phyloP scores from a whole-genome alignment of 2,329 filamentous ascomycete species.

The Cryoendolithus antarcticus region DNA sequence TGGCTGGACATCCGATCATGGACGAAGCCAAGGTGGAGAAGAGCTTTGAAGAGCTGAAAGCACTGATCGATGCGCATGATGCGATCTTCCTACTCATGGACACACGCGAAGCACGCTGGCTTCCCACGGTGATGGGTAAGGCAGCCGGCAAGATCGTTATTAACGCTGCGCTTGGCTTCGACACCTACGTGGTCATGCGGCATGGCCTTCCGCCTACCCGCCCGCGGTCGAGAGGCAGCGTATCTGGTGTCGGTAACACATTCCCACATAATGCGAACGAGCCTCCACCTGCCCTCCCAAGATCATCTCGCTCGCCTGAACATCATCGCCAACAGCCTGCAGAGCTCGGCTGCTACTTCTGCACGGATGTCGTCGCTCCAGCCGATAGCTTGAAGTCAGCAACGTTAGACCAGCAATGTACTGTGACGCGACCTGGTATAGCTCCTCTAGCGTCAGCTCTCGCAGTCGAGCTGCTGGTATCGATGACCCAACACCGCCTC shows the following conservation, averaged over 20 bases:
- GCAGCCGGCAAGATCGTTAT: conserved; percentile 86
- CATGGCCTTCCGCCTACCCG: conserved; percentile 50
- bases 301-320: no score
- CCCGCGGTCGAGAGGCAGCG: no score
- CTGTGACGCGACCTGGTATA: conserved; percentile 84
- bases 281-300: no score
- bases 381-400: conserved; percentile 88
- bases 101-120: conserved; percentile 88
- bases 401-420: conserved; percentile 95
- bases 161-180: conserved; percentile 92
- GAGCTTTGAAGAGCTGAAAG: conserved; percentile 64
- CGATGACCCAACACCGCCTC: conserved; percentile 59
- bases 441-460: conserved; percentile 85
- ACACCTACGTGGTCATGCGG: conserved; percentile 94
- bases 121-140: conserved; percentile 94
- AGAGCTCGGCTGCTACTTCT: conserved; percentile 91
- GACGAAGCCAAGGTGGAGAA: conserved; percentile 56
- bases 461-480: conserved; percentile 80
- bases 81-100: conserved; percentile 88
- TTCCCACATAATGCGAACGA: no score
- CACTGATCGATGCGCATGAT: conserved; percentile 73
- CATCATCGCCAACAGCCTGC: no score
- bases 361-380: conserved; percentile 92
- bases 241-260: no score
- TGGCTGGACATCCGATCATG: conserved; percentile 81